phyloP scores from a whole-genome alignment of 352 stramenopile species.

The Globisporangium paroecandrum region DNA sequence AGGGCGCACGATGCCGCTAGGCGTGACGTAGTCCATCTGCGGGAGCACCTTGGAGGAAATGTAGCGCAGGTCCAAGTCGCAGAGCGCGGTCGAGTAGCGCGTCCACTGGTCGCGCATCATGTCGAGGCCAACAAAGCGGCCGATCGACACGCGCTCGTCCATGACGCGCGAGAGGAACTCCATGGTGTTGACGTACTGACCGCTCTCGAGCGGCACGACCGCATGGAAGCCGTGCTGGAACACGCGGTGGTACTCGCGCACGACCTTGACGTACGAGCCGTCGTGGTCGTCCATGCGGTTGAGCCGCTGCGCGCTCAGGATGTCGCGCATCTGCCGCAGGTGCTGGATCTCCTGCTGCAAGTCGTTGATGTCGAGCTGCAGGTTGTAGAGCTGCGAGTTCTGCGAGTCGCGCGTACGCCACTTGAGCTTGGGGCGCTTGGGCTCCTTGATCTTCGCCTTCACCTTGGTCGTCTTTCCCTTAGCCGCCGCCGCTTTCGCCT shows the following conservation, averaged over 20 bases:
- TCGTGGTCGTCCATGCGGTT: slow-evolving; percentile 41
- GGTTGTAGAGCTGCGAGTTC: slow-evolving; percentile 55
- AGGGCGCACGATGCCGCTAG: slow-evolving; percentile 10
- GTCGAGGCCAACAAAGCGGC: slow-evolving; percentile 34
- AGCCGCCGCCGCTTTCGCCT: background rate
- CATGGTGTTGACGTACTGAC: slow-evolving; percentile 18
- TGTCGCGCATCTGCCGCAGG: slow-evolving; percentile 25
- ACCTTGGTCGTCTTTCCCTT: slow-evolving; percentile 7
- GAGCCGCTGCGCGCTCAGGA: slow-evolving; percentile 30
- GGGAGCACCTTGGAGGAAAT: slow-evolving; percentile 29
- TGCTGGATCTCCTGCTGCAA: slow-evolving; percentile 43
- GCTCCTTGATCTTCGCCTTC: background rate
- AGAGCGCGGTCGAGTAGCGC: slow-evolving; percentile 41
- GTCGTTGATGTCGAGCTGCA: slow-evolving; percentile 48
- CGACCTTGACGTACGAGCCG: slow-evolving; percentile 41
- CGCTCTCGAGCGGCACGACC: slow-evolving; percentile 4
- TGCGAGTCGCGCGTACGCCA: slow-evolving; percentile 52
- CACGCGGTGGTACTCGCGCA: slow-evolving; percentile 57
- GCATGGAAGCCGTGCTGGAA: slow-evolving; percentile 49
- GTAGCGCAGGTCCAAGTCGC: slow-evolving; percentile 35
- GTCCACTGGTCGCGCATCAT: slow-evolving; percentile 51
- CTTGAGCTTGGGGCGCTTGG: slow-evolving; percentile 40
- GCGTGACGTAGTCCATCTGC: slow-evolving; percentile 17
- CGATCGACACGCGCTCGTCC: slow-evolving; percentile 44
- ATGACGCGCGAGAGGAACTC: slow-evolving; percentile 47